Evolutionary conservation across 805 yeast species (phyloP).

Genomic region (Pichia sporocuriosa): DNA sequence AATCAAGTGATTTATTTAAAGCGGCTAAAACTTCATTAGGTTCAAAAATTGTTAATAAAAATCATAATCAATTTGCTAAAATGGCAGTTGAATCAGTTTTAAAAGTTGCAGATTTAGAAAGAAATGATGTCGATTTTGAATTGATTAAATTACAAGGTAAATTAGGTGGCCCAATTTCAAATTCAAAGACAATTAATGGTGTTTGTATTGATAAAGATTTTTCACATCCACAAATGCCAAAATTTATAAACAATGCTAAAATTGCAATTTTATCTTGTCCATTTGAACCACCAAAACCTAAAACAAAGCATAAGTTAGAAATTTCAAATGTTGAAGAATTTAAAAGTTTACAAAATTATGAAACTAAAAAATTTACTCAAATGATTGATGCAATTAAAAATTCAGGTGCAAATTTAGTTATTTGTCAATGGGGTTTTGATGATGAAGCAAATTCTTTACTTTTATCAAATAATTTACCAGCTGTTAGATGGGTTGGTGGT

Average conservation of each 20-base stretch:
- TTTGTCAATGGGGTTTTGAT: constrained; percentile 99
- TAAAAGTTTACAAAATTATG: constrained; percentile 83
- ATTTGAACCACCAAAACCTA: constrained; percentile 99
- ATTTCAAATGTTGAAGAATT: constrained; percentile 93
- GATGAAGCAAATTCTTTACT: constrained; percentile 96
- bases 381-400: constrained; percentile 84
- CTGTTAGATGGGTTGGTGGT: constrained; percentile 99
- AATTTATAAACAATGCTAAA: constrained; percentile 67
- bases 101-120: constrained; percentile 82
- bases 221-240: constrained; percentile 98
- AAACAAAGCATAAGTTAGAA: constrained; percentile 95
- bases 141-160: constrained; percentile 92
- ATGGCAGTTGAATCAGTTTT: constrained; percentile 97
- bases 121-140: constrained; percentile 96
- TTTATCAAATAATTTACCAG: constrained; percentile 82
- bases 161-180: constrained; percentile 89
- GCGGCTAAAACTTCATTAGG: constrained; percentile 96
- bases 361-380: constrained; percentile 80
- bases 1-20: constrained; percentile 58
- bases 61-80: constrained; percentile 87
- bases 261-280: constrained; percentile 96
- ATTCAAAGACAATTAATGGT: constrained; percentile 80
- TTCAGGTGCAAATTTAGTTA: constrained; percentile 92
- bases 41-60: constrained; percentile 89
- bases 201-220: constrained; percentile 93